phyloP scores from a whole-genome alignment of 2,329 filamentous ascomycete species.

The Tolypocladium nubicola region DNA sequence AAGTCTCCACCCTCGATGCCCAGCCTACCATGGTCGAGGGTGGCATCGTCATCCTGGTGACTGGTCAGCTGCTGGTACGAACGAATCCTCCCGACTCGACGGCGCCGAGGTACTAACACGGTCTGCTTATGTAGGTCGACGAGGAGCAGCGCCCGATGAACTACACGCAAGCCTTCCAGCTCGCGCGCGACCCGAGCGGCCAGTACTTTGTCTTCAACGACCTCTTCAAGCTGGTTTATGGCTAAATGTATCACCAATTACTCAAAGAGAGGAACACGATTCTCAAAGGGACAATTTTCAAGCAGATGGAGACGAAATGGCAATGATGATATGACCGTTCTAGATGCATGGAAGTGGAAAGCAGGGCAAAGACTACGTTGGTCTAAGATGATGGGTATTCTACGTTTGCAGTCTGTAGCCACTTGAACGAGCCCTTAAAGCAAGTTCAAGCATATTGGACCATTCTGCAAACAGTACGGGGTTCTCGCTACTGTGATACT shows the following conservation, averaged over 20 bases:
- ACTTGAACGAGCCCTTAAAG: conserved; percentile 2
- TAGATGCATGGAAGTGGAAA: not conserved
- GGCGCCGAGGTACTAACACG: conserved; percentile 1
- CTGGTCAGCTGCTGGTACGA: conserved; percentile 71
- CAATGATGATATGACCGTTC: conserved; percentile 1
- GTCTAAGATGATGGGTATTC: not conserved
- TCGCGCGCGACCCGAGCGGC: conserved; percentile 54
- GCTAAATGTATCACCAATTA: conserved; percentile 18
- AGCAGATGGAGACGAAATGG: not conserved
- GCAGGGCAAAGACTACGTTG: conserved; percentile 1
- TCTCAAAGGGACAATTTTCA: not conserved
- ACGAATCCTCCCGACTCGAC: not conserved
- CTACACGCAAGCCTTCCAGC: conserved; percentile 85
- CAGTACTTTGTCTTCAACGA: conserved; percentile 90
- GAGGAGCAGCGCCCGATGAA: conserved; percentile 79
- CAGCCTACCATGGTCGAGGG: conserved; percentile 60
- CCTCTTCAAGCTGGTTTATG: conserved; percentile 83
- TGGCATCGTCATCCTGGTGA: conserved; percentile 78
- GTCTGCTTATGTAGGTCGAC: conserved; percentile 53
- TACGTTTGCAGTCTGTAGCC: conserved; percentile 2
- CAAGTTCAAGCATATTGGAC: conserved; percentile 5
- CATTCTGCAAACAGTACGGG: not conserved
- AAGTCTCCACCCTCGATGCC: conserved; percentile 67
- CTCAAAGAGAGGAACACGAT: not conserved
- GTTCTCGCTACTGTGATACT: not conserved